A percentile compares a stretch with the other conserved stretches of the same genome.
Conservation (phyloP, 768 basidiomycete species). For the Tulasnella sp. region DNA sequence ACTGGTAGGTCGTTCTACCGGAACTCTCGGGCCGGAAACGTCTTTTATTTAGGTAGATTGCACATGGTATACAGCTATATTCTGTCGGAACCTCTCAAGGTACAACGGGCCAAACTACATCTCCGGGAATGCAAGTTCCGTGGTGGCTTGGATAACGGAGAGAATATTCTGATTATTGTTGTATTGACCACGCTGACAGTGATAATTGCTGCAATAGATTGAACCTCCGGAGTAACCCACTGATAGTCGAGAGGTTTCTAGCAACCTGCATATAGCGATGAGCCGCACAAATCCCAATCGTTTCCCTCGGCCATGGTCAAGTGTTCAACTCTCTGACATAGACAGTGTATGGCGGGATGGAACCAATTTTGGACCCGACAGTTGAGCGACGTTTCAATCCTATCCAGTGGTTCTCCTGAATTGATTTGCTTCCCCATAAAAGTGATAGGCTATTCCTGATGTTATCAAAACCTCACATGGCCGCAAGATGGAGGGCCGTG, state of each 20-base stretch:
- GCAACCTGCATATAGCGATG: background rate
- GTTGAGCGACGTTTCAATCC: background rate
- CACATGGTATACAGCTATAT: no score
- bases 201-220: no score
- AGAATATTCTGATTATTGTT: no score
- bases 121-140: background rate
- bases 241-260: background rate
- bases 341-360: background rate
- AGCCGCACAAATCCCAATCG: background rate
- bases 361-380: slow-evolving; percentile 10
- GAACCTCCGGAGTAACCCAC: background rate
- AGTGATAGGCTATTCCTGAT: background rate
- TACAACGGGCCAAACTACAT: background rate
- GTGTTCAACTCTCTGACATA: background rate
- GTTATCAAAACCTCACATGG: slow-evolving; percentile 8
- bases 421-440: background rate
- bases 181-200: no score
- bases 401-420: background rate
- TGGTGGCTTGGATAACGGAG: no score
- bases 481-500: slow-evolving; percentile 2
- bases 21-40: no score
- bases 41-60: no score
- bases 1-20: no score
- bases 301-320: background rate
- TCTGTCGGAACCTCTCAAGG: no score